Conservation (phyloP, 495 filamentous ascomycete genomes). For the Pyronema omphalodes region DNA sequence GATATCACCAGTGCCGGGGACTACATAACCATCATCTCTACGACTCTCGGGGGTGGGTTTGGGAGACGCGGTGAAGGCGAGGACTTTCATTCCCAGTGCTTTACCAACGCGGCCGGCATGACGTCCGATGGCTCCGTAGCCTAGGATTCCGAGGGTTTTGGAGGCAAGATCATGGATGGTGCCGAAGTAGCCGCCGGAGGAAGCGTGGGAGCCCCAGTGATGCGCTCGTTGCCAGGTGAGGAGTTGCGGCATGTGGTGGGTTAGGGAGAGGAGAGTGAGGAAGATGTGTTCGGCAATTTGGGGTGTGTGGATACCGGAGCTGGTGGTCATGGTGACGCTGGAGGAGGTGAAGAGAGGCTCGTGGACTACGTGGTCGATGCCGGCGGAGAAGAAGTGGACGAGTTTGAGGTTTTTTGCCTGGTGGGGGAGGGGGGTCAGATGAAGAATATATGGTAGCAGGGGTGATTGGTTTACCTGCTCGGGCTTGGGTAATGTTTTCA, state of each 20-base stretch:
- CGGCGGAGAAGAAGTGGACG: conserved; percentile 60
- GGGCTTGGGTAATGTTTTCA: conserved; percentile 31
- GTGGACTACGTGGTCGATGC: conserved; percentile 46
- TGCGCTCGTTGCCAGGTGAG: conserved; percentile 28
- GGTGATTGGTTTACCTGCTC: neutral
- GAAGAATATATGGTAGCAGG: neutral
- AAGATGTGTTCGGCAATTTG: conserved; percentile 50
- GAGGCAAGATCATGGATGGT: conserved; percentile 34
- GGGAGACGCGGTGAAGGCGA: conserved; percentile 60
- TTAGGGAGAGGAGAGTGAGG: conserved; percentile 26
- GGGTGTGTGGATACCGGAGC: conserved; percentile 61
- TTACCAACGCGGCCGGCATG: conserved; percentile 51
- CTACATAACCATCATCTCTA: conserved; percentile 46
- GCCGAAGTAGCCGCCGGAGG: conserved; percentile 7
- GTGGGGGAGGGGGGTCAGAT: conserved; percentile 25
- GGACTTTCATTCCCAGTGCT: conserved; percentile 61
- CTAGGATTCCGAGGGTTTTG: conserved; percentile 51
- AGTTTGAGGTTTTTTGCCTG: conserved; percentile 42
- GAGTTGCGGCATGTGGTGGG: conserved; percentile 28
- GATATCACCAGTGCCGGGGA: conserved; percentile 58
- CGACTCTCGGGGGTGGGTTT: conserved; percentile 36
- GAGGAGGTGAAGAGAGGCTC: conserved; percentile 46
- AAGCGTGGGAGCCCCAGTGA: conserved; percentile 22
- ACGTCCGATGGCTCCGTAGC: conserved; percentile 70
- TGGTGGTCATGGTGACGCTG: conserved; percentile 47